These are phyloP conservation scores for Zygosaccharomyces bisporus DNA, from an alignment of 805 yeast species.

Conservation along the genomic window DNA sequence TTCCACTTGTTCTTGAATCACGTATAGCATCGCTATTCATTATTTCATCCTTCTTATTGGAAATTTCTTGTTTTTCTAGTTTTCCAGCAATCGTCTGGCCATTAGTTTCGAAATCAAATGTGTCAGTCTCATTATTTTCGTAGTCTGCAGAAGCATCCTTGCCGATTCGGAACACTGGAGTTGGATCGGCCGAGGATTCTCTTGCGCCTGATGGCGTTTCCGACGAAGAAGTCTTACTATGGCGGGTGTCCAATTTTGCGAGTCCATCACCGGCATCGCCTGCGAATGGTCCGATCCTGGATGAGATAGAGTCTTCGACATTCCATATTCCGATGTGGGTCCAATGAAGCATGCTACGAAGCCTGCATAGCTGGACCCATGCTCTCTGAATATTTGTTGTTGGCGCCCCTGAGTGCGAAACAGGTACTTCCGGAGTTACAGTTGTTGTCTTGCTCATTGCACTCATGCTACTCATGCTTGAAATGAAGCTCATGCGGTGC, in stretches of 20 bases:
- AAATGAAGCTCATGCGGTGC: slow-evolving; percentile 30
- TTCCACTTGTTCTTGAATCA: neutral
- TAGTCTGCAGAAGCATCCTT: slow-evolving; percentile 3
- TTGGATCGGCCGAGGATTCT: neutral
- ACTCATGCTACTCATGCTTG: slow-evolving; percentile 24
- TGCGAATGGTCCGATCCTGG: slow-evolving; percentile 29
- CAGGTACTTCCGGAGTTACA: slow-evolving; percentile 11
- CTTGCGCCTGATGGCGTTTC: neutral
- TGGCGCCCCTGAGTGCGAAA: slow-evolving; percentile 28
- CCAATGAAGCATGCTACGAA: slow-evolving; percentile 78
- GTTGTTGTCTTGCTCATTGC: slow-evolving; percentile 15
- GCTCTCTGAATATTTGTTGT: slow-evolving; percentile 42
- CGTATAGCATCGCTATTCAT: neutral
- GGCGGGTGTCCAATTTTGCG: neutral
- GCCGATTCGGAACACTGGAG: neutral
- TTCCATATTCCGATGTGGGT: slow-evolving; percentile 80
- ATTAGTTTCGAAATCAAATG: slow-evolving; percentile 26
- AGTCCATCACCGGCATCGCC: slow-evolving; percentile 8
- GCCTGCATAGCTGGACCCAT: slow-evolving; percentile 61
- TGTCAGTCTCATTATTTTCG: slow-evolving; percentile 13
- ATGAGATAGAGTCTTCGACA: slow-evolving; percentile 32
- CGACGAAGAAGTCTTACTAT: neutral
- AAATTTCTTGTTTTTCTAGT: neutral
- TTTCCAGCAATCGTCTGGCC: neutral
- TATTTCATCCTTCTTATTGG: neutral